These are phyloP conservation scores for Exophiala viscosa DNA, from an alignment of 2,329 filamentous ascomycete species.

Conservation along the genomic window DNA sequence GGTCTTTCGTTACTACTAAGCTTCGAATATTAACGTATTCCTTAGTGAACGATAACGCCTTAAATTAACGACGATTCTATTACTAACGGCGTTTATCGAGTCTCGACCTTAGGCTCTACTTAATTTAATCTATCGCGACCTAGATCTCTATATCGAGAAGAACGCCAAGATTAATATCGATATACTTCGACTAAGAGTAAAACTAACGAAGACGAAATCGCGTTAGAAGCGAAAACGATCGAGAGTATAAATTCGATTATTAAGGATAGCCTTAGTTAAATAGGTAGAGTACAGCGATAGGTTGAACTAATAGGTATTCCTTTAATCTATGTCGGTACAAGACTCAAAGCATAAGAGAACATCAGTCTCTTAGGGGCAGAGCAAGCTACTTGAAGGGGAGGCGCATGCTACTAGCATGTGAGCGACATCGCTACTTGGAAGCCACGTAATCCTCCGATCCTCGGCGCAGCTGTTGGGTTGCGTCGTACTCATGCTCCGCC, in stretches of 20 bases:
- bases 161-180: conserved; percentile 11
- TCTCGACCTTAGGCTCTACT: conserved; percentile 9
- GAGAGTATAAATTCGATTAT: conserved; percentile 6
- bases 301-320: too few relatives aligned
- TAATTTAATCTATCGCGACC: conserved; percentile 12
- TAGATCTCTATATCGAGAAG: conserved; percentile 15
- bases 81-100: conserved; percentile 12
- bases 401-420: too few relatives aligned
- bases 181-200: conserved; percentile 6
- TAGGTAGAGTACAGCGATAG: too few relatives aligned
- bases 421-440: too few relatives aligned
- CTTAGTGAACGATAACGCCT: conserved; percentile 11
- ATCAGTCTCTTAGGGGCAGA: too few relatives aligned
- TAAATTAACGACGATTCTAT: conserved; percentile 12
- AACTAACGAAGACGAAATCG: conserved; percentile 13
- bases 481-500: too few relatives aligned
- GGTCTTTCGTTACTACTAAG: conserved; percentile 13
- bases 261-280: too few relatives aligned
- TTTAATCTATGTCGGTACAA: too few relatives aligned
- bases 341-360: too few relatives aligned
- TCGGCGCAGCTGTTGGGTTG: too few relatives aligned
- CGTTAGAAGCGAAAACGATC: conserved; percentile 13
- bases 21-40: conserved; percentile 15
- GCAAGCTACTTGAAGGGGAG: too few relatives aligned
- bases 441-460: too few relatives aligned